phyloP scores from a whole-genome alignment of 2,329 filamentous ascomycete genomes.

The Stromatinia cepivora region DNA sequence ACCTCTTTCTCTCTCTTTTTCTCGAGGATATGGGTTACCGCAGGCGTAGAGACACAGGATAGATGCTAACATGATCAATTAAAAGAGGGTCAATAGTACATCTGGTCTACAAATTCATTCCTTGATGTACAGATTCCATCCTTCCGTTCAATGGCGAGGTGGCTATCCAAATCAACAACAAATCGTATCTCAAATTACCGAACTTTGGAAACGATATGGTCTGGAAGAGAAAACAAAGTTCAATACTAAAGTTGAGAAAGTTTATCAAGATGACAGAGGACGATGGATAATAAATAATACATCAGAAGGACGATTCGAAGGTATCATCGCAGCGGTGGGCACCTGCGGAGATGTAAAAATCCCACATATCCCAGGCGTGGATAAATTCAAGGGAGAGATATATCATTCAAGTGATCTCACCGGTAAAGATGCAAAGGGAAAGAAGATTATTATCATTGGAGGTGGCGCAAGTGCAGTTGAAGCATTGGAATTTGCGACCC shows the following conservation, averaged over 20 bases:
- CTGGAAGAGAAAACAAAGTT: constrained; percentile 72
- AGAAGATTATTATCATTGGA: constrained; percentile 74
- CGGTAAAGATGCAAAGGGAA: constrained; percentile 69
- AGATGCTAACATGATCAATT: background rate
- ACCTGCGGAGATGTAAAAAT: constrained; percentile 79
- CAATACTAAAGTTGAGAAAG: constrained; percentile 65
- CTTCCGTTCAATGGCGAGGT: constrained; percentile 69
- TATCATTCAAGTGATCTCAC: constrained; percentile 76
- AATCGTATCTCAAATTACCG: constrained; percentile 69
- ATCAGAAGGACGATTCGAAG: constrained; percentile 72
- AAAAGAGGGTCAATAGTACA: constrained; percentile 74
- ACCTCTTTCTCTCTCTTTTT: constrained; percentile 9
- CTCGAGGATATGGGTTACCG: background rate
- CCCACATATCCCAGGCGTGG: constrained; percentile 68
- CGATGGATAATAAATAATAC: constrained; percentile 77
- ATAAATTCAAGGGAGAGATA: constrained; percentile 69
- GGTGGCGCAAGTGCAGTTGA: constrained; percentile 81
- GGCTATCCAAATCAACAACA: constrained; percentile 78
- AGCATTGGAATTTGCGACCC: constrained; percentile 74
- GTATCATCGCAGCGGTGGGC: constrained; percentile 74
- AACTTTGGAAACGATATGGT: constrained; percentile 74
- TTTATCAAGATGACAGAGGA: constrained; percentile 67
- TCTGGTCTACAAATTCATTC: constrained; percentile 82
- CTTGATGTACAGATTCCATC: constrained; percentile 86
- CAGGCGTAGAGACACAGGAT: background rate